phyloP scores from a whole-genome alignment of 2,329 filamentous ascomycete genomes.

The Tolypocladium paradoxum region DNA sequence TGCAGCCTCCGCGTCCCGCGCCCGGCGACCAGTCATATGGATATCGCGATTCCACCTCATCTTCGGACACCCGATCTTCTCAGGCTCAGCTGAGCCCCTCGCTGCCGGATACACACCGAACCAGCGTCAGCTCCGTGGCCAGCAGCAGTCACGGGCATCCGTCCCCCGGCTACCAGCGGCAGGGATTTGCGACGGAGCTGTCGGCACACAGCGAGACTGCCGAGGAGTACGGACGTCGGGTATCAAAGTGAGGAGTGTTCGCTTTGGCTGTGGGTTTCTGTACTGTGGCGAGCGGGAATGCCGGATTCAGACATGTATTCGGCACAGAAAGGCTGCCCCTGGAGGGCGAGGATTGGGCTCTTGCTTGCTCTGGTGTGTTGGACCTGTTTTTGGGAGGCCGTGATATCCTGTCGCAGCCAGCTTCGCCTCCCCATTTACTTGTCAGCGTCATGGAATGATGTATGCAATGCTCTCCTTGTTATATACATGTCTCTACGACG shows the following conservation, averaged over 20 bases:
- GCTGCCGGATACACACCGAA: constrained; percentile 11
- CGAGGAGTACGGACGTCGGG: constrained; percentile 26
- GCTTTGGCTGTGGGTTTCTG: not conserved
- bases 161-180: constrained; percentile 29
- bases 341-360: not conserved
- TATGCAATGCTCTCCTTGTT: not conserved
- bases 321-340: not conserved
- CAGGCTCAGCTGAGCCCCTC: constrained; percentile 16
- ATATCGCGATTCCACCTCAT: constrained; percentile 13
- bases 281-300: not conserved
- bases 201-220: constrained; percentile 35
- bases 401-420: not conserved
- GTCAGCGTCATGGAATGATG: not conserved
- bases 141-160: constrained; percentile 16
- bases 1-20: constrained; percentile 12
- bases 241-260: not conserved
- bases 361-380: not conserved
- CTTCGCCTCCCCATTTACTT: not conserved
- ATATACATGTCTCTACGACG: not conserved
- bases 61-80: constrained; percentile 31
- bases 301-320: not conserved
- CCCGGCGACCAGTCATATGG: not conserved
- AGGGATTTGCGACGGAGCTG: constrained; percentile 31
- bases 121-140: constrained; percentile 14
- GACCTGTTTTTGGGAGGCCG: not conserved